Base-by-base conservation (phyloP, 352 stramenopile genomes). In the Pythium rishiriense region DNA sequence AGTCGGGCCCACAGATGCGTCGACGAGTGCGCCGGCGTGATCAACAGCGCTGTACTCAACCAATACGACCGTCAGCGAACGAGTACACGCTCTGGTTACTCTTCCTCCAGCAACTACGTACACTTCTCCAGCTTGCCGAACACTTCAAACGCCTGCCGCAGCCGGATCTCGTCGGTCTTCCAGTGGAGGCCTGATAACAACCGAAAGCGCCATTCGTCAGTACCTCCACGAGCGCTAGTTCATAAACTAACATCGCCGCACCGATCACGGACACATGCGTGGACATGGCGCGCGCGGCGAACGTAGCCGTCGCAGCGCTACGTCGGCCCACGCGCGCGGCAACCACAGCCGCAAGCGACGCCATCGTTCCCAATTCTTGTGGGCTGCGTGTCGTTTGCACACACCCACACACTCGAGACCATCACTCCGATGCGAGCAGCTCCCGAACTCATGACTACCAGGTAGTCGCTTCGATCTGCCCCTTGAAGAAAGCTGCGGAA, bases 91-190 rank as follows among this genome's bases (percentile, higher is more conserved):
- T 35, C 31, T 11, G 31, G 5, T 35, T 10, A 35, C 31, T 11
- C 10, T 35, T 11, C 31, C 31, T 35, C 31, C n/a, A n/a, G n/a
- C n/a, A 35, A 10, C 31, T 19, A 47, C 37, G 49, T 22, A 85
- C 76, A 71, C 62, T 83, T 63, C 48, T 93, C 73, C 9, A 93
- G 69, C 25, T 65, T 80, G 26, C 84, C 84, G 46, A 76, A 91
- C 6, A 22, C 43, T 1, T 58, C 53, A 62, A 93, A 93, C 24
- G 76, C 77, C 54, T 89, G 46, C 7, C 74, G 80, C 57, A 93
- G 61, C 26, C 79, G 79, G 58, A 74, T 83, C 66, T 91, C 78
- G 57, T 93, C 84, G 47, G 84, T 93, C 77, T 90, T 93, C 83
- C 78, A 90, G 71, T 93, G 83, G 56, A 93, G 68, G 59, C 83